Conservation (phyloP, 2,329 filamentous ascomycete genomes). For the Calycina marina region DNA sequence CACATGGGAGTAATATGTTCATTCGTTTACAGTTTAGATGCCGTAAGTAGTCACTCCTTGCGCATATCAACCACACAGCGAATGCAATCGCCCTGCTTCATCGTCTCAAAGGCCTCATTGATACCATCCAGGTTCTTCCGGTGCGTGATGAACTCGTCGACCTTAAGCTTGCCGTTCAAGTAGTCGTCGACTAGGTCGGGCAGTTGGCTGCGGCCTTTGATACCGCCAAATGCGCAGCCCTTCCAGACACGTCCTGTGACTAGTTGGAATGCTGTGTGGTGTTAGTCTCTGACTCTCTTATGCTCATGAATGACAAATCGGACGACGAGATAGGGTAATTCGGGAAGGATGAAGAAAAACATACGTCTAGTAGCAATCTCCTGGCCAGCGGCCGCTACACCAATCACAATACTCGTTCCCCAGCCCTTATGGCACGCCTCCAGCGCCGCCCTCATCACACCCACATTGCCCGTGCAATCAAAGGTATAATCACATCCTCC, state of each 20-base stretch:
- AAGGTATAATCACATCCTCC: slow-evolving; percentile 98
- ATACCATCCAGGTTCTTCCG: slow-evolving; percentile 70
- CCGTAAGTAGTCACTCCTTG: slow-evolving; percentile 4
- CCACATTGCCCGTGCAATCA: slow-evolving; percentile 95
- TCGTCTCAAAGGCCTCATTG: slow-evolving; percentile 79
- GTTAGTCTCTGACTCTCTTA: slow-evolving; percentile 4
- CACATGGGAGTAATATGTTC: too few species aligned
- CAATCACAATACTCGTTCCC: slow-evolving; percentile 96
- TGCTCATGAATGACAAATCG: slow-evolving; percentile 1
- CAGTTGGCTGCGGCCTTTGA: slow-evolving; percentile 93
- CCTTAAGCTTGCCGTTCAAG: slow-evolving; percentile 78
- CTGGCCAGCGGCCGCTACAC: slow-evolving; percentile 89
- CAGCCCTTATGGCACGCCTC: slow-evolving; percentile 99
- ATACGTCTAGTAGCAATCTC: slow-evolving; percentile 87
- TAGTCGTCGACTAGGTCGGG: slow-evolving; percentile 81
- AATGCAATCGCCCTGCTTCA: slow-evolving; percentile 96
- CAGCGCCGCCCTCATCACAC: slow-evolving; percentile 87
- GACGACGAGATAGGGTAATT: not conserved
- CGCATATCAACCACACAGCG: slow-evolving; percentile 71
- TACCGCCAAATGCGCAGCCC: slow-evolving; percentile 92
- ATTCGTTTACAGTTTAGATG: not conserved
- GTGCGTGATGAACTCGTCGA: slow-evolving; percentile 99
- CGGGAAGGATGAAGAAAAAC: slow-evolving; percentile 25
- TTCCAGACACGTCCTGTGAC: slow-evolving; percentile 97
- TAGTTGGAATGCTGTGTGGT: slow-evolving; percentile 73